Percentiles rank a stretch among this genome's conserved stretches.
Conservation (phyloP, 768 basidiomycete species). For the Termitomyces bulborhizus region DNA sequence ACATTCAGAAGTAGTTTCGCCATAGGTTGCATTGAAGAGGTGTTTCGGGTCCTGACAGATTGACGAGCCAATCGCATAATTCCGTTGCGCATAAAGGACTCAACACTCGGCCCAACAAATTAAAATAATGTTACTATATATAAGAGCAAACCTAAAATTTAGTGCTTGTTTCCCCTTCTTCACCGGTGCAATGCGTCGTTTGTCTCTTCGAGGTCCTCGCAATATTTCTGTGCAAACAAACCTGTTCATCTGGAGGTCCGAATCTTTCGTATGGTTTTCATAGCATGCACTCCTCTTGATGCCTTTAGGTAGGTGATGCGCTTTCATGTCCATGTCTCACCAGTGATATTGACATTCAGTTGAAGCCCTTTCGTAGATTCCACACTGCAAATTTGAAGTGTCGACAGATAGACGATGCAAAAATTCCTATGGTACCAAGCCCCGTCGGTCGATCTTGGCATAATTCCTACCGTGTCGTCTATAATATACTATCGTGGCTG, state of each 20-base stretch:
- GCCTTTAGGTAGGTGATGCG: neutral
- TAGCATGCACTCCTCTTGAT: neutral
- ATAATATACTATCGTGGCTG: neutral
- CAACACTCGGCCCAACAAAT: slow-evolving; percentile 24
- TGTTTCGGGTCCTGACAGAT: neutral
- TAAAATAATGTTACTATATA: slow-evolving; percentile 3
- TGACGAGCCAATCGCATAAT: slow-evolving; percentile 39
- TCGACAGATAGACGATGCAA: neutral
- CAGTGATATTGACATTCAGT: neutral
- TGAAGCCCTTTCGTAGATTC: neutral
- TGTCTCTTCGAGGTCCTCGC: neutral
- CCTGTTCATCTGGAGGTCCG: too few species aligned
- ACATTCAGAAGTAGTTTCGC: slow-evolving; percentile 17
- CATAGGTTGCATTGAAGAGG: neutral
- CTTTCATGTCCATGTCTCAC: neutral
- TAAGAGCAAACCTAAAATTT: neutral
- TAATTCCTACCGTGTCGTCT: neutral
- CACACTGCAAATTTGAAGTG: neutral
- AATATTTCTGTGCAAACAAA: neutral
- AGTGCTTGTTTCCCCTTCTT: neutral
- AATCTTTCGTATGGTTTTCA: neutral
- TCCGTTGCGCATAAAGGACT: slow-evolving; percentile 40
- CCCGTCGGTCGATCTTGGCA: neutral
- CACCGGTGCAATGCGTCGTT: neutral
- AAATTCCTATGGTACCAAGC: neutral